Percentiles rank a stretch among this genome's conserved stretches.
These are phyloP conservation scores for Carex littledalei DNA, from an alignment of 176 grass and related monocot genomes.

Conservation along the genomic window DNA sequence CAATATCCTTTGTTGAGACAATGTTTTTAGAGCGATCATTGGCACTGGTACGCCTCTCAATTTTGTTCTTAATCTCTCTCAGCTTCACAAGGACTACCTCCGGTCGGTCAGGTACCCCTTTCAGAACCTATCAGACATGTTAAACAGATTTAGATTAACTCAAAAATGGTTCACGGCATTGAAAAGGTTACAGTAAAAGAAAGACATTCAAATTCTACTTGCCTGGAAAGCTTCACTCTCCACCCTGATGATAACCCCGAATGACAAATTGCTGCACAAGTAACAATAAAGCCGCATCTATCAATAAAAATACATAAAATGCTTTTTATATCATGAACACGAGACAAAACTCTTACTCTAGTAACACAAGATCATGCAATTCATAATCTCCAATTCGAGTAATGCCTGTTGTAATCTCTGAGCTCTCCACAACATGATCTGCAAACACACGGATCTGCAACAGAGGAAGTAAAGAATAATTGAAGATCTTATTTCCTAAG, in stretches of 20 bases:
- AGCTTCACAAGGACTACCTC: slow-evolving; percentile 91
- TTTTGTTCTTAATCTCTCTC: slow-evolving; percentile 94
- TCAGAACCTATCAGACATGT: slow-evolving; percentile 60
- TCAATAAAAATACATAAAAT: slow-evolving; percentile 11
- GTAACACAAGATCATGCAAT: slow-evolving; percentile 87
- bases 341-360: slow-evolving; percentile 60
- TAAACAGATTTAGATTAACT: slow-evolving; percentile 22
- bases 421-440: slow-evolving; percentile 95
- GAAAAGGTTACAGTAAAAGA: not conserved
- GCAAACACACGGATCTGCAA: slow-evolving; percentile 84
- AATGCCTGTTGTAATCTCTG: slow-evolving; percentile 88
- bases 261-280: slow-evolving; percentile 82
- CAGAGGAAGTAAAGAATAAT: not conserved
- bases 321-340: not conserved
- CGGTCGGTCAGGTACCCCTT: slow-evolving; percentile 85
- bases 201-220: slow-evolving; percentile 10
- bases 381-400: slow-evolving; percentile 92
- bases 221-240: slow-evolving; percentile 94
- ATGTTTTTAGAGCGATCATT: slow-evolving; percentile 80
- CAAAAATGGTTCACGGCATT: not conserved
- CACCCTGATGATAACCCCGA: slow-evolving; percentile 94
- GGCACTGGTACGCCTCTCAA: slow-evolving; percentile 57
- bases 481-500: too few species aligned
- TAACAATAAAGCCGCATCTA: slow-evolving; percentile 1
- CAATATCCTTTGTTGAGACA: slow-evolving; percentile 85